A percentile compares a stretch with the other conserved stretches of the same genome.
Evolutionary conservation across 257 asterid species (phyloP).

Genomic region (Primulina eburnea): DNA sequence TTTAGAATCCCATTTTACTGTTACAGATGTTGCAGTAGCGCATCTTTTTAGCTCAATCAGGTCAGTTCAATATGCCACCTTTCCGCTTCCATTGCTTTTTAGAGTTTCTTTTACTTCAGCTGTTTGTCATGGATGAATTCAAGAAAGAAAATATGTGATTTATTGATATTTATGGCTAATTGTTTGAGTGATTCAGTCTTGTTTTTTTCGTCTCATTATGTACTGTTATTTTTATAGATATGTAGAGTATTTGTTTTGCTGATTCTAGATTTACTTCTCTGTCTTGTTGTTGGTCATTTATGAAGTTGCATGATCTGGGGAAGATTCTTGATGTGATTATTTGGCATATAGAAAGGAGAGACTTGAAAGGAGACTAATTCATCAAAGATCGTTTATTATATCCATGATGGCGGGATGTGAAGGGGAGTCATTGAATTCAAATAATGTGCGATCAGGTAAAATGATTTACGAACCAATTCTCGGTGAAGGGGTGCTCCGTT

Average conservation of each 20-base stretch:
- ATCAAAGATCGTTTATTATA: slow-evolving; percentile 28
- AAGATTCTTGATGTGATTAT: slow-evolving; percentile 23
- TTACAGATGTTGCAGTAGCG: slow-evolving; percentile 6
- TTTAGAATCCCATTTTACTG: slow-evolving; percentile 21
- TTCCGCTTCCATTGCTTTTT: background rate
- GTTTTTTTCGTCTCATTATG: background rate
- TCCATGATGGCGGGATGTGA: slow-evolving; percentile 60
- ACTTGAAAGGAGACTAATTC: slow-evolving; percentile 30
- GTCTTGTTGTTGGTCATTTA: slow-evolving; percentile 14
- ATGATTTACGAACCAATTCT: slow-evolving; percentile 84
- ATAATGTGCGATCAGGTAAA: slow-evolving; percentile 48
- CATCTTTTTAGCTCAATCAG: slow-evolving; percentile 37
- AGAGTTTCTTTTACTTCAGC: background rate
- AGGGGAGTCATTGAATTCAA: slow-evolving; percentile 29
- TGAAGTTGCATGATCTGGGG: slow-evolving; percentile 23
- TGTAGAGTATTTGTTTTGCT: background rate
- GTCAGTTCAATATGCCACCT: slow-evolving; percentile 32
- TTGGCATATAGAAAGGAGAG: slow-evolving; percentile 35
- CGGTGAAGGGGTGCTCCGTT: slow-evolving; percentile 86
- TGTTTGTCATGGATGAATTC: background rate
- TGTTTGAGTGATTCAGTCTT: background rate
- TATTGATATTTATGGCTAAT: background rate
- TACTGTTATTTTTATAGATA: background rate
- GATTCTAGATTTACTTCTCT: slow-evolving; percentile 1
- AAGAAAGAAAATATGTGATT: background rate